A percentile compares a stretch with the other conserved stretches of the same genome.
These are phyloP conservation scores for Agapanthus africanus DNA, from an alignment of 106 monocot species.

Conservation along the genomic window DNA sequence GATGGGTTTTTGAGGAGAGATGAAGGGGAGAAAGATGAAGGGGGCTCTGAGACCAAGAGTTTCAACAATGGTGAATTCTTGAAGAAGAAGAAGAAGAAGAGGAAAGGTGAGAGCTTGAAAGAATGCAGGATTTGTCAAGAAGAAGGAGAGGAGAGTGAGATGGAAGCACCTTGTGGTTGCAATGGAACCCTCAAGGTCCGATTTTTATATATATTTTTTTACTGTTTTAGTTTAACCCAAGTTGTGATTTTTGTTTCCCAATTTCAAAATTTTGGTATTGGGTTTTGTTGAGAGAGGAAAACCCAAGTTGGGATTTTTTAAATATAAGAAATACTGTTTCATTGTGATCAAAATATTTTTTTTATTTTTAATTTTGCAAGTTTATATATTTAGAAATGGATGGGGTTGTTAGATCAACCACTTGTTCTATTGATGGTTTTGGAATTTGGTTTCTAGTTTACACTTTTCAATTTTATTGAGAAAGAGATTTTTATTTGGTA, in stretches of 20 bases:
- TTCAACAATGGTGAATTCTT: background rate
- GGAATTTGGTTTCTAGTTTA: no score
- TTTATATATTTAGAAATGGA: no score
- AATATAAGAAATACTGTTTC: no score
- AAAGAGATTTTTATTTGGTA: background rate
- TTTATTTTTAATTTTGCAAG: constrained; percentile 5
- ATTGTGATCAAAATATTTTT: background rate
- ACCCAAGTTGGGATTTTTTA: background rate
- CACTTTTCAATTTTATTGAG: no score
- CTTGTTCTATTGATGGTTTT: no score
- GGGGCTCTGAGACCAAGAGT: constrained; percentile 15
- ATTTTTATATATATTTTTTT: constrained; percentile 3
- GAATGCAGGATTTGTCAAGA: constrained; percentile 43
- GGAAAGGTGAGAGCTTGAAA: constrained; percentile 14
- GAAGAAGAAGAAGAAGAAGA: constrained; percentile 19
- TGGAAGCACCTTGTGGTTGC: constrained; percentile 89
- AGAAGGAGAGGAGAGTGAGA: constrained; percentile 69
- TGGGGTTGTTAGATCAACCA: no score
- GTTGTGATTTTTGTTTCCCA: constrained; percentile 1
- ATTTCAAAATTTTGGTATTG: background rate
- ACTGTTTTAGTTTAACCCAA: background rate
- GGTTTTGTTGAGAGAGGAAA: constrained; percentile 3
- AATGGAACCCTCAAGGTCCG: constrained; percentile 88
- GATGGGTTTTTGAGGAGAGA: constrained; percentile 7
- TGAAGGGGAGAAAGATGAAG: constrained; percentile 17